A percentile compares a stretch with the other conserved stretches of the same genome.
phyloP scores from a whole-genome alignment of 768 basidiomycete genomes.

The Mycena epipterygia region DNA sequence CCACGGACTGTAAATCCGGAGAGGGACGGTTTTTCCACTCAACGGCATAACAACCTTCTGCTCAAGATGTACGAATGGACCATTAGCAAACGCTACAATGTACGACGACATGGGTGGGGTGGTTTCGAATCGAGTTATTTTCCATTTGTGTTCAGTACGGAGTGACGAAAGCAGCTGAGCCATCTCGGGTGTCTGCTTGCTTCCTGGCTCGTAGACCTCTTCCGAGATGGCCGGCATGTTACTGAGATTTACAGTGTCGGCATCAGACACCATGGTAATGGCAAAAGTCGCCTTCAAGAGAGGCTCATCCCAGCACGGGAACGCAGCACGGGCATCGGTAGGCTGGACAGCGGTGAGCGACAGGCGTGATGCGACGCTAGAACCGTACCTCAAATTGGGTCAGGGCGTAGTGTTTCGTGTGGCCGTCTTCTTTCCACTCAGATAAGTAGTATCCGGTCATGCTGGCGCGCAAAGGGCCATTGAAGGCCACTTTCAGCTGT shows the following conservation, averaged over 20 bases:
- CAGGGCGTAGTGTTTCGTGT: constrained; percentile 77
- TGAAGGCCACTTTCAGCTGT: constrained; percentile 77
- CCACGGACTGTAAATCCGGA: constrained; percentile 78
- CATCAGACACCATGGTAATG: constrained; percentile 84
- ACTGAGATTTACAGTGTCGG: constrained; percentile 80
- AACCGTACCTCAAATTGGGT: constrained; percentile 87
- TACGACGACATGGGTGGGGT: constrained; percentile 93
- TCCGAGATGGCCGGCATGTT: constrained; percentile 90
- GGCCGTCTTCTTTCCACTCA: constrained; percentile 71
- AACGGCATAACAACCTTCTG: constrained; percentile 83
- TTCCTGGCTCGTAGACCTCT: constrained; percentile 54
- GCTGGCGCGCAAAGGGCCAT: constrained; percentile 72
- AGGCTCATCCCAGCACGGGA: constrained; percentile 96
- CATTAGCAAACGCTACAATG: constrained; percentile 90
- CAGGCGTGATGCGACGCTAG: background rate
- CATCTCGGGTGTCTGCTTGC: constrained; percentile 48
- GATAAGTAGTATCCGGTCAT: constrained; percentile 92
- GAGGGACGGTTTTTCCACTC: constrained; percentile 83
- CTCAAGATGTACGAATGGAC: constrained; percentile 80
- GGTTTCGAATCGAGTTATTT: constrained; percentile 83
- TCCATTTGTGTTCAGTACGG: constrained; percentile 71
- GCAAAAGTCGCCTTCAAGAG: constrained; percentile 87
- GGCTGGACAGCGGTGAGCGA: constrained; percentile 60
- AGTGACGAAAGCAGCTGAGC: constrained; percentile 59
- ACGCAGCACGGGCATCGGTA: constrained; percentile 85